phyloP scores from a whole-genome alignment of 805 yeast species.

The Maudiozyma pseudohumilis region DNA sequence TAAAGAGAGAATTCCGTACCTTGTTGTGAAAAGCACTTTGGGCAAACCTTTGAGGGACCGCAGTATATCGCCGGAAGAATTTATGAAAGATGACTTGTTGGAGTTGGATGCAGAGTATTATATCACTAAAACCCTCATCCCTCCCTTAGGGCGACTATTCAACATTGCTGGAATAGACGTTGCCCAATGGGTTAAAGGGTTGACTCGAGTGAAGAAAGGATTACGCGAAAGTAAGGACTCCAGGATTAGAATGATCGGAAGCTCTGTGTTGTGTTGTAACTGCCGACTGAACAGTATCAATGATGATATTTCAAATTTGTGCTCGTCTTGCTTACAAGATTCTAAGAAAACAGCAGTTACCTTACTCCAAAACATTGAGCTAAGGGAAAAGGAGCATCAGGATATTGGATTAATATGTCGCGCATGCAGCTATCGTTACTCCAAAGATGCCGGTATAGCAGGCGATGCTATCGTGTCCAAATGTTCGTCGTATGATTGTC shows the following conservation, averaged over 20 bases:
- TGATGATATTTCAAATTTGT: slow-evolving; percentile 1
- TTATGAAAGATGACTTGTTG: slow-evolving; percentile 35
- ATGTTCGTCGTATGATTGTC: slow-evolving; percentile 60
- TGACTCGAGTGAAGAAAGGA: slow-evolving; percentile 37
- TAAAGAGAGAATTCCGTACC: slow-evolving; percentile 77
- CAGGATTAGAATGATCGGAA: slow-evolving; percentile 3
- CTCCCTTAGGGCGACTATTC: slow-evolving; percentile 82
- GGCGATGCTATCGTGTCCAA: slow-evolving; percentile 23
- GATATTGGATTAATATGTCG: slow-evolving; percentile 30
- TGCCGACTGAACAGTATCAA: slow-evolving; percentile 32
- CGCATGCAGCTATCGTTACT: slow-evolving; percentile 26
- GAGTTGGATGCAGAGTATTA: slow-evolving; percentile 77
- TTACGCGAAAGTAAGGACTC: slow-evolving; percentile 3
- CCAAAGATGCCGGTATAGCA: slow-evolving; percentile 19
- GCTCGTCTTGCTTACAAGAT: slow-evolving; percentile 12
- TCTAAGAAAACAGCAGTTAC: slow-evolving; percentile 13
- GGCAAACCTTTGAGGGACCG: slow-evolving; percentile 61
- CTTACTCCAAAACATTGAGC: neutral
- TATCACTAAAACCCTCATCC: slow-evolving; percentile 71
- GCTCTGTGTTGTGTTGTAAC: slow-evolving; percentile 21
- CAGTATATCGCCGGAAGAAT: slow-evolving; percentile 68
- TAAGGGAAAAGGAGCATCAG: slow-evolving; percentile 12
- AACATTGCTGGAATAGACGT: slow-evolving; percentile 76
- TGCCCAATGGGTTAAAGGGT: slow-evolving; percentile 59
- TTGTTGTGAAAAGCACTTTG: slow-evolving; percentile 53